Conservation (phyloP, 257 asterid species). For the Galeopsis tetrahit region DNA sequence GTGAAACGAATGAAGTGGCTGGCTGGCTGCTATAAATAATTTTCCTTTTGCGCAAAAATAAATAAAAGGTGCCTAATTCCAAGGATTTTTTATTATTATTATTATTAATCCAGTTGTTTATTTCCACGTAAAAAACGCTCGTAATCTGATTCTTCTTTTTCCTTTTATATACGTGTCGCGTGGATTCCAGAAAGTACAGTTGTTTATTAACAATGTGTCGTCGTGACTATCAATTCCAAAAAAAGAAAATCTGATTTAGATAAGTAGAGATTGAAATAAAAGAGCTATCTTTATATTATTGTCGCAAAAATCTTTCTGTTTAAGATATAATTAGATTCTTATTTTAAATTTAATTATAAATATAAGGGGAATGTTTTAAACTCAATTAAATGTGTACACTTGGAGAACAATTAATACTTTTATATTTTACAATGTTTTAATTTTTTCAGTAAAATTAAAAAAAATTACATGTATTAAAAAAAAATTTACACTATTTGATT, state of each 20-base stretch:
- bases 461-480: too few species aligned
- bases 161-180: slow-evolving; percentile 17
- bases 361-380: too few species aligned
- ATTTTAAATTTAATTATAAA: too few species aligned
- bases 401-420: too few species aligned
- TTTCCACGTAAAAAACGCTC: slow-evolving; percentile 29
- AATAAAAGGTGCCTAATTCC: slow-evolving; percentile 25
- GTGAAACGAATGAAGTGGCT: slow-evolving; percentile 35
- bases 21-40: background rate
- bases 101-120: slow-evolving; percentile 31
- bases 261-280: too few species aligned
- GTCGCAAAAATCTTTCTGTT: too few species aligned
- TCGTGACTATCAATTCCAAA: background rate
- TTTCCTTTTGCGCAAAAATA: background rate
- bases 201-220: background rate
- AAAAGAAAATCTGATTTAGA: background rate
- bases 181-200: slow-evolving; percentile 23
- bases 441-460: too few species aligned
- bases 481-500: too few species aligned
- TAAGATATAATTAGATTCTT: too few species aligned
- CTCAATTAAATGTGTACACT: too few species aligned
- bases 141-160: slow-evolving; percentile 29
- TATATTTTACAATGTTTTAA: too few species aligned
- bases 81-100: slow-evolving; percentile 18
- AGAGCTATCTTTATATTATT: too few species aligned